phyloP scores from a whole-genome alignment of 1,139 yeast species.

The Yamadazyma spencermartinsiae region DNA sequence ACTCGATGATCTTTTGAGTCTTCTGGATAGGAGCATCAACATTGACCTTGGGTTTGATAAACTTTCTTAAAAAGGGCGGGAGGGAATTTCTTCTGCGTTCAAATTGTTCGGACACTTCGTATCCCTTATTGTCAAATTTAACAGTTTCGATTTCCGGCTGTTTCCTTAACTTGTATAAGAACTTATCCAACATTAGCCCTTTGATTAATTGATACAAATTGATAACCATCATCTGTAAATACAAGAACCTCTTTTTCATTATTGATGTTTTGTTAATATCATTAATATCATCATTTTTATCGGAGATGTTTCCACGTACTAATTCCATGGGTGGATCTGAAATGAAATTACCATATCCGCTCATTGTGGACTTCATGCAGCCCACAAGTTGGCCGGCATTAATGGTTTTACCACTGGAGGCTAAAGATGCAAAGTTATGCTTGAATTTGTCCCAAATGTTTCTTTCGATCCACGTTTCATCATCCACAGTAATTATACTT shows the following conservation, averaged over 20 bases:
- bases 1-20: slow-evolving; percentile 14
- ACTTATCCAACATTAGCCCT: slow-evolving; percentile 20
- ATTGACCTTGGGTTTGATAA: slow-evolving; percentile 15
- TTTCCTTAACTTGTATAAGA: slow-evolving; percentile 4
- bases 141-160: slow-evolving; percentile 1
- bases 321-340: slow-evolving; percentile 28
- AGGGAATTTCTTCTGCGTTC: slow-evolving; percentile 22
- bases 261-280: slow-evolving; percentile 19
- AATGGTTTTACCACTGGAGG: neutral
- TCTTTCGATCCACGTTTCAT: slow-evolving; percentile 61
- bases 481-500: slow-evolving; percentile 47
- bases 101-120: slow-evolving; percentile 24
- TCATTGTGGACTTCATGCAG: slow-evolving; percentile 19
- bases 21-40: slow-evolving; percentile 4
- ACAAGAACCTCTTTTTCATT: slow-evolving; percentile 22
- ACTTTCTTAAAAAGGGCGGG: slow-evolving; percentile 28
- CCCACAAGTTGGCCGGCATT: slow-evolving; percentile 8
- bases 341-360: slow-evolving; percentile 38
- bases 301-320: slow-evolving; percentile 19
- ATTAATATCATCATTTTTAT: slow-evolving; percentile 7
- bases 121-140: slow-evolving; percentile 9
- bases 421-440: slow-evolving; percentile 7
- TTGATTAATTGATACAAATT: slow-evolving; percentile 26
- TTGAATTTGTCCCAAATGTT: slow-evolving; percentile 24
- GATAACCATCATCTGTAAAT: slow-evolving; percentile 19